A percentile compares a stretch with the other conserved stretches of the same genome.
Conservation (phyloP, 2,329 filamentous ascomycete genomes). For the Monilinia laxa region DNA sequence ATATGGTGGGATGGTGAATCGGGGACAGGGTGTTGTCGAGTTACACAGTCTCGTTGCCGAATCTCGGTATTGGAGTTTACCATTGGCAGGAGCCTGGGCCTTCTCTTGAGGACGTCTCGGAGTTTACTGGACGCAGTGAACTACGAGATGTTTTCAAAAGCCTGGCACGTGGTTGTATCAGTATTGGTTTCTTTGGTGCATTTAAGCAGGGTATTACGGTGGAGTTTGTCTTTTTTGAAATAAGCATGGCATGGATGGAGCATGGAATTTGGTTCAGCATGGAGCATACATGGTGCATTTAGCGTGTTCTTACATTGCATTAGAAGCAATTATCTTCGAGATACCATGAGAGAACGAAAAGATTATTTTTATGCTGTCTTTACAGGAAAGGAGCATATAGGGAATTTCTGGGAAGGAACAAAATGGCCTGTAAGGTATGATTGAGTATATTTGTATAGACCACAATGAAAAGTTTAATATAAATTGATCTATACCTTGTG, state of each 20-base stretch:
- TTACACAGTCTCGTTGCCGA: not conserved
- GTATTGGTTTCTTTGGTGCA: not conserved
- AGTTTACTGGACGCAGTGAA: conserved; percentile 10
- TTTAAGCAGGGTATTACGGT: not conserved
- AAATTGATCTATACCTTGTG: not conserved
- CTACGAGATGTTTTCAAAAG: not conserved
- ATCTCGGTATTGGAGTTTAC: not conserved
- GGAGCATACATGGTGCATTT: not conserved
- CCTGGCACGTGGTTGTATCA: not conserved
- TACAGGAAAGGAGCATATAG: not conserved
- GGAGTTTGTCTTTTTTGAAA: not conserved
- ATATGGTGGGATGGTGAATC: not conserved
- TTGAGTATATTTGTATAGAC: not conserved
- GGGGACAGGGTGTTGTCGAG: not conserved
- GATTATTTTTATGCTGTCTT: not conserved
- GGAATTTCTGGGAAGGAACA: not conserved
- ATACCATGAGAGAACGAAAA: not conserved
- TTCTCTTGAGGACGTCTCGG: not conserved
- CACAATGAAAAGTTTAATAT: not conserved
- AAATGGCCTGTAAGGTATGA: not conserved
- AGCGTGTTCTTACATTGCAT: not conserved
- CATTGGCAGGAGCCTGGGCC: not conserved
- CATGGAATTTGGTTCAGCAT: not conserved
- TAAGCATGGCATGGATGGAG: conserved; percentile 1
- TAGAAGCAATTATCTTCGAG: not conserved